These are phyloP conservation scores for Scalesia atractyloides DNA, from an alignment of 129 eudicot genomes.

Conservation along the genomic window DNA sequence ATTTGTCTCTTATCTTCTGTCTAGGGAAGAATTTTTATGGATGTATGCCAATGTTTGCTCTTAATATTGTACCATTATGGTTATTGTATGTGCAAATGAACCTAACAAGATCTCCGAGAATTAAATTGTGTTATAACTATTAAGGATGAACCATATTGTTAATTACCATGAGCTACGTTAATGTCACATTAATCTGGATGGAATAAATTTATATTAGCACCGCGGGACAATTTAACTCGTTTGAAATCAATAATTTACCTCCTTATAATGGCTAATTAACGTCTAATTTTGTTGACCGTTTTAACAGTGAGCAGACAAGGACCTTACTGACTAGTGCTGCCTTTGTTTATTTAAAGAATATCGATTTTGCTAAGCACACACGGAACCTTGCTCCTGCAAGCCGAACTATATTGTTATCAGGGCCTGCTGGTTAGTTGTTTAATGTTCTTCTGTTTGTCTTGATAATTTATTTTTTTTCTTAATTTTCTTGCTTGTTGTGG, in stretches of 20 bases:
- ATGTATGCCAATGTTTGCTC: background rate
- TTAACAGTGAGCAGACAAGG: constrained; percentile 84
- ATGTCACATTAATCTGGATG: background rate
- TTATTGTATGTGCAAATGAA: constrained; percentile 3
- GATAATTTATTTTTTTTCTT: background rate
- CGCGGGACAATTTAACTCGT: background rate
- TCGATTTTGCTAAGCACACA: constrained; percentile 73
- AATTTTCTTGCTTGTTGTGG: constrained; percentile 5
- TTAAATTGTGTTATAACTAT: background rate
- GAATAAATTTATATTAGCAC: background rate
- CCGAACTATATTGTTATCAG: constrained; percentile 90
- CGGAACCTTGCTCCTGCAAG: constrained; percentile 95
- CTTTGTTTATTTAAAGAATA: constrained; percentile 69
- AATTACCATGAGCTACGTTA: background rate
- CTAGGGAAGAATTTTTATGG: background rate
- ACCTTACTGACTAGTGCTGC: constrained; percentile 87
- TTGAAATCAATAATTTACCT: constrained; percentile 2
- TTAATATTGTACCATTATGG: background rate
- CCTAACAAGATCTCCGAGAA: background rate
- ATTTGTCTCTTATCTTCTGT: background rate
- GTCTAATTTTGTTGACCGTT: constrained; percentile 11
- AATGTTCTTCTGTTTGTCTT: constrained; percentile 9
- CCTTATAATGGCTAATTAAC: background rate
- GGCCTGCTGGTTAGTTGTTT: constrained; percentile 83
- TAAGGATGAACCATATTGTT: background rate